phyloP scores from a whole-genome alignment of 192 early-diverging fungal genomes.

The Lobosporangium transversale region DNA sequence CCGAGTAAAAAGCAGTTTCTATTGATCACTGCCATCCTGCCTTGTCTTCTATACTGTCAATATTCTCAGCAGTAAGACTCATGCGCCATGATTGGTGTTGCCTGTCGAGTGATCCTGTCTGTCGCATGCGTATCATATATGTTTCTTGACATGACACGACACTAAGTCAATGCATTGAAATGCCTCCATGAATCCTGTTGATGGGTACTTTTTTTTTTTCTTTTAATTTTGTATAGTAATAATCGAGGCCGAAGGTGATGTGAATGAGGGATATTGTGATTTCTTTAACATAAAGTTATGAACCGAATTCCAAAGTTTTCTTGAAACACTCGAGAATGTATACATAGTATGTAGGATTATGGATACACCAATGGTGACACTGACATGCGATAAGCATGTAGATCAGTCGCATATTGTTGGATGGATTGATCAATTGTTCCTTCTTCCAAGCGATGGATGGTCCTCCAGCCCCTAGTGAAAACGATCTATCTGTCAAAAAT shows the following conservation, averaged over 20 bases:
- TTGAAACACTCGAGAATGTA: background rate
- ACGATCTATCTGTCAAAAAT: background rate
- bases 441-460: background rate
- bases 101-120: background rate
- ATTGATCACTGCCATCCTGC: no score
- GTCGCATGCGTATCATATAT: background rate
- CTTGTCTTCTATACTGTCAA: background rate
- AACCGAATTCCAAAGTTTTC: background rate
- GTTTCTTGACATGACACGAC: background rate
- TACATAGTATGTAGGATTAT: background rate
- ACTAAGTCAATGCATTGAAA: no score
- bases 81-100: no score
- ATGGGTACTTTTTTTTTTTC: no score
- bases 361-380: background rate
- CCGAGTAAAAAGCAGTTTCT: background rate
- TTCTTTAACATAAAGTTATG: background rate
- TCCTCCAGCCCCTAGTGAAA: background rate
- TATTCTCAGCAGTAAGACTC: no score
- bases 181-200: no score
- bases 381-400: background rate
- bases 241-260: background rate
- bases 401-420: background rate
- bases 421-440: conserved; percentile 29
- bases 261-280: background rate
- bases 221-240: background rate